Percentiles rank a stretch among this genome's conserved stretches.
Evolutionary conservation across 768 basidiomycete genomes (phyloP).

Genomic region (Tricholoma flavovirens): DNA sequence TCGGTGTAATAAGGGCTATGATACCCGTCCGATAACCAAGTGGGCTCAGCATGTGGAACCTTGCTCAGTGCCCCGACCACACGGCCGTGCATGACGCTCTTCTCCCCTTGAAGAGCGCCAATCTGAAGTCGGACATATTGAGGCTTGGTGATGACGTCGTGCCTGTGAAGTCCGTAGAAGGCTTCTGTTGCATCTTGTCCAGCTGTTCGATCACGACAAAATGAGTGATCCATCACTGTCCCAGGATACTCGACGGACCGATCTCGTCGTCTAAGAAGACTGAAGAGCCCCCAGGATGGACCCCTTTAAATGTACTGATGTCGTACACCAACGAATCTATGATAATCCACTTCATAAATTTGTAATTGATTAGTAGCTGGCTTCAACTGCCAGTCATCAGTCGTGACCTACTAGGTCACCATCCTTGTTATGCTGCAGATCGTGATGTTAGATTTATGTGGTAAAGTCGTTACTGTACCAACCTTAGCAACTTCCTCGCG

Average conservation of each 20-base stretch:
- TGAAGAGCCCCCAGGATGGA: constrained; percentile 83
- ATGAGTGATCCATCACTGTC: not conserved
- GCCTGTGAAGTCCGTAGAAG: constrained; percentile 88
- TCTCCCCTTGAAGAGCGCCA: constrained; percentile 66
- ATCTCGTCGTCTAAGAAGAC: constrained; percentile 76
- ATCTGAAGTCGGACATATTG: constrained; percentile 75
- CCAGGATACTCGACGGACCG: constrained; percentile 38
- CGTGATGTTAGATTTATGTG: constrained; percentile 2
- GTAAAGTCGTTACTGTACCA: not conserved
- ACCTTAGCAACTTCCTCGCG: constrained; percentile 42
- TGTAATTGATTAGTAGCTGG: no score
- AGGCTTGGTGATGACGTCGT: constrained; percentile 78
- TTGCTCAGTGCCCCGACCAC: constrained; percentile 61
- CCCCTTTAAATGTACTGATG: constrained; percentile 59
- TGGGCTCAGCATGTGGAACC: constrained; percentile 90
- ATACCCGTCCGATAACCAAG: constrained; percentile 66
- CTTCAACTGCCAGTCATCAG: no score
- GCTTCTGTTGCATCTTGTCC: constrained; percentile 87
- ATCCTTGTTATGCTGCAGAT: constrained; percentile 23
- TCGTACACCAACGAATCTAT: constrained; percentile 49
- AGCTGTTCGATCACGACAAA: constrained; percentile 48
- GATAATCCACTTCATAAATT: constrained; percentile 25
- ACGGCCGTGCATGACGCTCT: constrained; percentile 50
- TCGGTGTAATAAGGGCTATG: constrained; percentile 75
- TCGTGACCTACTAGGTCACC: constrained; percentile 38